phyloP scores from a whole-genome alignment of 768 basidiomycete genomes.

The Leccinum truebloodii region DNA sequence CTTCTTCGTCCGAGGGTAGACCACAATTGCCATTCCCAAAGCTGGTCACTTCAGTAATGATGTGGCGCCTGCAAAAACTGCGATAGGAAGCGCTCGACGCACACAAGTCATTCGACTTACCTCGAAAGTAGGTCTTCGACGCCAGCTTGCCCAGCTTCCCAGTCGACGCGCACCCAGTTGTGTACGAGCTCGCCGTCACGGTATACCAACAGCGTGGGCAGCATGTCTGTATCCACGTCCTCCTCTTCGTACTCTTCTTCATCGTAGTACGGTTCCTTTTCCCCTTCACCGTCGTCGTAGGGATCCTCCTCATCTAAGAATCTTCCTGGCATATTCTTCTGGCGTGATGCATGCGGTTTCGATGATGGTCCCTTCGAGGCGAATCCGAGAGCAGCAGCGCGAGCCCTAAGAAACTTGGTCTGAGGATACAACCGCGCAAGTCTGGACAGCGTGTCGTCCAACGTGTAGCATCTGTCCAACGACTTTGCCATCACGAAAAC shows the following conservation, averaged over 20 bases:
- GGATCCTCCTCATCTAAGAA: slow-evolving; percentile 47
- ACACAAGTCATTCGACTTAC: slow-evolving; percentile 34
- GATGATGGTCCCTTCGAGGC: slow-evolving; percentile 41
- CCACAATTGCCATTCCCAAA: slow-evolving; percentile 45
- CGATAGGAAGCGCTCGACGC: neutral
- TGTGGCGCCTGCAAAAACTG: slow-evolving; percentile 25
- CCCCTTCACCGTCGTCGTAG: slow-evolving; percentile 40
- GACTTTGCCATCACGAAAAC: slow-evolving; percentile 44
- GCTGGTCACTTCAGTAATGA: slow-evolving; percentile 16
- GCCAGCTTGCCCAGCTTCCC: slow-evolving; percentile 73
- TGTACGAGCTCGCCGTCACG: slow-evolving; percentile 81
- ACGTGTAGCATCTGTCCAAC: slow-evolving; percentile 66
- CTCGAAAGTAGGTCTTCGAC: slow-evolving; percentile 67
- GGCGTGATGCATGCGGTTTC: slow-evolving; percentile 11
- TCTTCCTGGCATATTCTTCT: slow-evolving; percentile 25
- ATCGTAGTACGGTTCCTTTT: slow-evolving; percentile 32
- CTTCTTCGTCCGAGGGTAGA: slow-evolving; percentile 50
- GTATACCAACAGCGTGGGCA: slow-evolving; percentile 79
- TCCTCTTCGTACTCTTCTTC: slow-evolving; percentile 56
- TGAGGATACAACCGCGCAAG: slow-evolving; percentile 69
- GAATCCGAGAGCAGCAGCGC: slow-evolving; percentile 77
- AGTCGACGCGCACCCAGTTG: slow-evolving; percentile 87
- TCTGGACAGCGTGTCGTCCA: slow-evolving; percentile 67
- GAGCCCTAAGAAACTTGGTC: slow-evolving; percentile 80
- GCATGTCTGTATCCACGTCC: slow-evolving; percentile 73